Conservation (phyloP, 164 flowering plant genomes). For the Stephania japonica region DNA sequence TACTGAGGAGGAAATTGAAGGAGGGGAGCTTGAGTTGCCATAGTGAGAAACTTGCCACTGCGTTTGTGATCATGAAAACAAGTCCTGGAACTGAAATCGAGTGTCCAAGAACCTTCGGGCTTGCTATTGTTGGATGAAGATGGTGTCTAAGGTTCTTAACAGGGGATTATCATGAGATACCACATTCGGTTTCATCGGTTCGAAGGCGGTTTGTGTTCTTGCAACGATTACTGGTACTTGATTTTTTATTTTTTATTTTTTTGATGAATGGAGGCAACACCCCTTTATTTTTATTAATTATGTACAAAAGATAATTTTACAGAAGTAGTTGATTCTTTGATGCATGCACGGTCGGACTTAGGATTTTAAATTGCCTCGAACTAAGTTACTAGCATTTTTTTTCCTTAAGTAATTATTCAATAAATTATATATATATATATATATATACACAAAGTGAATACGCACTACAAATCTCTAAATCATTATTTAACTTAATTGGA, state of each 20-base stretch:
- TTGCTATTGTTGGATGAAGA: constrained; percentile 64
- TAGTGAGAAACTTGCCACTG: constrained; percentile 78
- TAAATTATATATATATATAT: no score
- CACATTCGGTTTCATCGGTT: constrained; percentile 73
- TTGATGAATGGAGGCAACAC: no score
- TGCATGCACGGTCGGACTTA: no score
- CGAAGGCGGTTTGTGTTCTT: constrained; percentile 65
- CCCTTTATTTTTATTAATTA: no score
- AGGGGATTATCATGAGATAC: constrained; percentile 71
- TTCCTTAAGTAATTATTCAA: no score
- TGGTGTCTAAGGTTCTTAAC: constrained; percentile 49
- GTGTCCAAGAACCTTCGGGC: constrained; percentile 66
- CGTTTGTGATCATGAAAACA: constrained; percentile 57
- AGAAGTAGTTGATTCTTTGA: constrained; percentile 16
- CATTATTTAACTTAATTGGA: no score
- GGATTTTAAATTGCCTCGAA: no score
- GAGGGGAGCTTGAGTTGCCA: constrained; percentile 58
- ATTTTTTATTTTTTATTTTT: no score
- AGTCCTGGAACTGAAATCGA: constrained; percentile 51
- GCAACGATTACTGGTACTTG: constrained; percentile 85
- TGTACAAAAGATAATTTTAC: no score
- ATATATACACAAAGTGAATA: no score
- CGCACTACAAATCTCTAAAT: no score
- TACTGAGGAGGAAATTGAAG: constrained; percentile 80
- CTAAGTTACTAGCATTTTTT: no score